phyloP scores from a whole-genome alignment of 495 filamentous ascomycete genomes.

The Penicillium lividum region DNA sequence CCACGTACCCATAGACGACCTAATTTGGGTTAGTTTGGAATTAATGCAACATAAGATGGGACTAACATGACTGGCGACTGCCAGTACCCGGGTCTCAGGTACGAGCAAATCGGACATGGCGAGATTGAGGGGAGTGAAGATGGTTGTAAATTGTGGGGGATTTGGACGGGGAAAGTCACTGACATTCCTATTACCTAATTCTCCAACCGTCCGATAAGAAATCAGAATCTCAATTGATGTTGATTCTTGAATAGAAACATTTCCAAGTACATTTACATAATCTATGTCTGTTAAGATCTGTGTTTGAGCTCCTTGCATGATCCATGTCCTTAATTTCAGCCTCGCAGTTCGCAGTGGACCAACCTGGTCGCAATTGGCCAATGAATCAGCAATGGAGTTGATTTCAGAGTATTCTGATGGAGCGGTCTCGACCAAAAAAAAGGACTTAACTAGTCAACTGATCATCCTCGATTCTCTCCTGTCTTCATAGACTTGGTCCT shows the following conservation, averaged over 20 bases:
- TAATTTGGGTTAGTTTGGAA: conserved; percentile 36
- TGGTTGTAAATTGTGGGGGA: conserved; percentile 7
- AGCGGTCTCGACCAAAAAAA: not conserved
- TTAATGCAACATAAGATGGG: conserved; percentile 12
- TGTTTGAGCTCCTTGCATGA: not conserved
- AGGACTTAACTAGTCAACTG: not conserved
- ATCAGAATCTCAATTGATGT: too few species aligned
- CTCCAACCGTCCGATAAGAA: conserved; percentile 1
- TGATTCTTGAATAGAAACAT: too few species aligned
- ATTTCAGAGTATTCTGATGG: not conserved
- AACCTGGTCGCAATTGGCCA: not conserved
- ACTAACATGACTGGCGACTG: conserved; percentile 96
- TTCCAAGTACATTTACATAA: too few species aligned
- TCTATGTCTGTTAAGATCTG: not conserved
- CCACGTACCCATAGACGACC: conserved; percentile 76
- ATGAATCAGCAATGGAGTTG: not conserved
- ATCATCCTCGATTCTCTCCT: not conserved
- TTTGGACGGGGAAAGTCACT: conserved; percentile 13
- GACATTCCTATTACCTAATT: conserved; percentile 28
- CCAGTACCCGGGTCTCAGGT: conserved; percentile 85
- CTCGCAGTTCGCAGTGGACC: not conserved
- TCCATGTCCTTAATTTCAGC: not conserved
- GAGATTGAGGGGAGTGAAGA: conserved; percentile 6
- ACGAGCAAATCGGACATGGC: conserved; percentile 50
- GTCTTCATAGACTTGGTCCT: conserved; percentile 2